Conservation (phyloP, 495 filamentous ascomycete species). For the Penicillium crystallinum region DNA sequence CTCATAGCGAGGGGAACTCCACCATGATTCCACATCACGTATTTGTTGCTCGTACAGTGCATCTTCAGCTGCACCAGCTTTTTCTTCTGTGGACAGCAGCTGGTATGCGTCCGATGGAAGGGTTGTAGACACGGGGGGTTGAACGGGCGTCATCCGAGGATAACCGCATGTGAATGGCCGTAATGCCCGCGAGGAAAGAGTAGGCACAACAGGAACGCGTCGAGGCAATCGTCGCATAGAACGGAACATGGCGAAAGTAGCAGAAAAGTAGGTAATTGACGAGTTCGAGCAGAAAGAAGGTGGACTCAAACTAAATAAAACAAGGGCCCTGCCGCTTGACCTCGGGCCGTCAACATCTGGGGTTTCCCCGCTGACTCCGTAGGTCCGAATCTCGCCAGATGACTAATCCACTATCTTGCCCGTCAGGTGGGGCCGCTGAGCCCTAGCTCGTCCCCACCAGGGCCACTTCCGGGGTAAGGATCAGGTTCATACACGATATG, state of each 20-base stretch:
- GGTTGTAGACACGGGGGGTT: constrained; percentile 52
- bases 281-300: not conserved
- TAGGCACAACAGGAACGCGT: constrained; percentile 18
- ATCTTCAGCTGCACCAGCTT: constrained; percentile 76
- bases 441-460: too few species aligned
- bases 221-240: constrained; percentile 35
- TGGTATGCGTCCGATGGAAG: constrained; percentile 72
- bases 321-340: constrained; percentile 5
- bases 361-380: constrained; percentile 11
- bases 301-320: not conserved
- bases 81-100: constrained; percentile 65
- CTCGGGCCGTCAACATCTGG: constrained; percentile 16
- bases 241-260: constrained; percentile 29
- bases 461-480: too few species aligned
- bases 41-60: constrained; percentile 73
- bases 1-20: constrained; percentile 72
- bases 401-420: not conserved
- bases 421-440: not conserved
- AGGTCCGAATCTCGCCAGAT: not conserved
- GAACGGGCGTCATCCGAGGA: constrained; percentile 43
- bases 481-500: too few species aligned
- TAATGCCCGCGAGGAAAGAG: constrained; percentile 23
- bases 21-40: constrained; percentile 80
- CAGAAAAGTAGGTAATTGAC: not conserved
- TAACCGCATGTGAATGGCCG: constrained; percentile 42